phyloP scores from a whole-genome alignment of 306 rosid genomes.

The Quercus wislizeni region DNA sequence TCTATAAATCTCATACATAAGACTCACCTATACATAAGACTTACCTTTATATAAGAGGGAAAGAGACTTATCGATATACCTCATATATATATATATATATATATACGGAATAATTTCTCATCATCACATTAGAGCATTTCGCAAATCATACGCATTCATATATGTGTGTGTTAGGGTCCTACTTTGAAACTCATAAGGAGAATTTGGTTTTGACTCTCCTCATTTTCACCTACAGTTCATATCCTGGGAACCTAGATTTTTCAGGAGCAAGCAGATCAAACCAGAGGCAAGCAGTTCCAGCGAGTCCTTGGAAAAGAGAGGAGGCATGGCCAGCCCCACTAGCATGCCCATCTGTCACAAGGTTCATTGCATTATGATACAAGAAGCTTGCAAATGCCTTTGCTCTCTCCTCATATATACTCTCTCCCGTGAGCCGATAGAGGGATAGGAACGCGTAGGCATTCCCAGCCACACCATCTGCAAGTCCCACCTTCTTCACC shows the following conservation, averaged over 20 bases:
- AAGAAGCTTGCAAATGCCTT: slow-evolving; percentile 67
- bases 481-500: slow-evolving; percentile 78
- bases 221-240: slow-evolving; percentile 46
- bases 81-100: not conserved
- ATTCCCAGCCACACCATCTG: slow-evolving; percentile 82
- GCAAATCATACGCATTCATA: not conserved
- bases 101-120: not conserved
- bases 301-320: slow-evolving; percentile 86
- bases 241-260: slow-evolving; percentile 78
- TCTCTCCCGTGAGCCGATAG: slow-evolving; percentile 59
- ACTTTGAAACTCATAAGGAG: not conserved
- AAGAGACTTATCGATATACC: no score
- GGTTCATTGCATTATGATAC: slow-evolving; percentile 45
- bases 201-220: not conserved
- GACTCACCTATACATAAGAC: no score
- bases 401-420: slow-evolving; percentile 71
- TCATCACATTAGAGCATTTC: not conserved
- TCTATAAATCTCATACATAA: no score
- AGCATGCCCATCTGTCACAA: slow-evolving; percentile 7
- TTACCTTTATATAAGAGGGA: no score
- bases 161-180: not conserved
- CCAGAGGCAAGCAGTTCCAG: slow-evolving; percentile 83
- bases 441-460: slow-evolving; percentile 83
- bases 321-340: slow-evolving; percentile 32
- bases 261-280: slow-evolving; percentile 63